phyloP scores from a whole-genome alignment of 202 grass and related monocot genomes.

The Zizania palustris region DNA sequence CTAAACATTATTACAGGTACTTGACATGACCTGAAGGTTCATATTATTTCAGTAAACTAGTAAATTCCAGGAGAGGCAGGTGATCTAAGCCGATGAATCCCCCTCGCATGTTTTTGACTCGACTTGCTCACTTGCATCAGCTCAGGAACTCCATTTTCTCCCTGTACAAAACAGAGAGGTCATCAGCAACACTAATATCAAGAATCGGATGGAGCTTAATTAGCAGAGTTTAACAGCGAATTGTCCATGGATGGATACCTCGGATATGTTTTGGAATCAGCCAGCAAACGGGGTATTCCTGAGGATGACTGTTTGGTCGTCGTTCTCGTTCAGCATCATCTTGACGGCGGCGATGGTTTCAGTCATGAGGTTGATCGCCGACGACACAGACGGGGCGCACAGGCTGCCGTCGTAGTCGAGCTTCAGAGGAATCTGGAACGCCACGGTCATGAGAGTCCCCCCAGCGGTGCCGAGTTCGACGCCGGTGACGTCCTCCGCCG shows the following conservation, averaged over 20 bases:
- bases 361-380: conserved; percentile 18
- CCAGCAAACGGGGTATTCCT: background rate
- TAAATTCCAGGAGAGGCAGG: conserved; percentile 27
- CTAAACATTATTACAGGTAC: conserved; percentile 45
- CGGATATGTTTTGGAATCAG: background rate
- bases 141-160: conserved; percentile 1
- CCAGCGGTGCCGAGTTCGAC: conserved; percentile 2
- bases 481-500: background rate
- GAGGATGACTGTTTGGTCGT: conserved; percentile 27
- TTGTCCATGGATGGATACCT: conserved; percentile 29
- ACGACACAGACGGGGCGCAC: conserved; percentile 21
- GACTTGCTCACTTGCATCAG: conserved; percentile 11
- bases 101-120: conserved; percentile 12
- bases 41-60: background rate
- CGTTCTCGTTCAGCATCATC: conserved; percentile 4
- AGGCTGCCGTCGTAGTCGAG: conserved; percentile 33
- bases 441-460: conserved; percentile 47
- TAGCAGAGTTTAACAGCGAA: background rate
- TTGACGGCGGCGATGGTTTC: conserved; percentile 29
- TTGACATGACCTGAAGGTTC: conserved; percentile 25
- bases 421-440: conserved; percentile 58
- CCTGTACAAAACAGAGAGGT: conserved; percentile 33
- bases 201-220: background rate
- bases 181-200: background rate
- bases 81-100: conserved; percentile 15